Evolutionary conservation across 2,329 filamentous ascomycete species (phyloP), one percentile per base, ranked within the genome.

Genomic region (Trichoderma hamatum): DNA sequence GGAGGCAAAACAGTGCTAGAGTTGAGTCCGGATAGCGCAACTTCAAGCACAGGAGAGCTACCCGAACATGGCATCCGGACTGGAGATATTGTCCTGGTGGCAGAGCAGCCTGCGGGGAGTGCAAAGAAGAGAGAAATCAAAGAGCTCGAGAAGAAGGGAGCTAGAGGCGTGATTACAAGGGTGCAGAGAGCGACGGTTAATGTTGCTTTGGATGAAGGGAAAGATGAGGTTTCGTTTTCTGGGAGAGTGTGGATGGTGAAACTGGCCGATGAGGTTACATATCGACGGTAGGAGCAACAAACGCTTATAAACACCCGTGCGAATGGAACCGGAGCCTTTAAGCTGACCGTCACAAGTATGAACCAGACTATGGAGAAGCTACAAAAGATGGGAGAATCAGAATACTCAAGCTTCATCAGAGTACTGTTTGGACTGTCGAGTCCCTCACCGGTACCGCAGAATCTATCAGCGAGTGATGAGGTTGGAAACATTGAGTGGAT

Each of bases 1-100:
- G 96, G 94, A 19, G 96, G 96, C n/a, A 92, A 93, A 72, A 93
- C 92, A 0, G 91, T 99, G 1, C 82, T 97, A 3, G 94, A 97
- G 78, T 88, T 99, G 1, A 82, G 82, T 19, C 83, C 88, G 0
- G 95, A 97, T 75, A 81, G 87, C n/a, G 92, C 93, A 0, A 86
- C 90, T 2, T 84, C 86, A 4, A 64, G 72, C 16, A 75, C 75
- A 24, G 80, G 83, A 0, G 87, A 89, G 71, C 81, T 95, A 24
- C 89, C 90, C 1, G 90, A 93, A 76, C 92, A 95, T 82, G 92
- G 91, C 30, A 82, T 96, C 63, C 85, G 92, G 2, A 85, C 88
- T 0, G 93, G 93, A 1, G 93, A 96, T 78, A 92, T 96, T 70
- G 91, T 95, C 26, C 83, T 90, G 1, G 85, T 95, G 46, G 86